Evolutionary conservation across 139 green algal genomes (phyloP), one percentile per base, ranked within the genome.

Genomic region (Tetradesmus obliquus): DNA sequence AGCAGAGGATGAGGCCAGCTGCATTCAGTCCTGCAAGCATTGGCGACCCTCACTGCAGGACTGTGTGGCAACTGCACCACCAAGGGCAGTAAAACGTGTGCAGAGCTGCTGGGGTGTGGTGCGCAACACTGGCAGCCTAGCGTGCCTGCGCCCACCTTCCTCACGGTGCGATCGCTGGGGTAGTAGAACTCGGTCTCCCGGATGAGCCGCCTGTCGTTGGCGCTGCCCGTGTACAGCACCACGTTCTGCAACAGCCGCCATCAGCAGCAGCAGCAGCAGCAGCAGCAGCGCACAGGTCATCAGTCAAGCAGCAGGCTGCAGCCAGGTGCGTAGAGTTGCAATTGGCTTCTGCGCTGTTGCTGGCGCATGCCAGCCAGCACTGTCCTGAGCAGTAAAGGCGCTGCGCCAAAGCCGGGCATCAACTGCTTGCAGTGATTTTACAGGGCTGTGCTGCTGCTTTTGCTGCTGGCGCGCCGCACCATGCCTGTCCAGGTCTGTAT

Each of bases 401-500:
- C 9, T 87, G 13, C 22, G 79, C 79, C n/a, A 84, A 13, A 84
- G 24, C 9, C 55, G n/a, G 6, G 24, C 79, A 3, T 55, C 24
- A 24, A 84, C 32, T 45, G 32, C 32, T 84, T 84, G 79, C n/a
- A 84, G 79, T 20, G 20, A 71, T 51, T 20, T 10, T 58, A 15
- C 79, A 24, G 10, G 20, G 32, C 10, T n/a, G 22, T 53, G 45
- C 4, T 87, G 53, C 19, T 87, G 45, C 4, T 87, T 15, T 4
- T 87, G 45, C 86, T 57, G 24, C 76, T 19, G 76, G 13, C 5
- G 7, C 9, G 20, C 5, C 93, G 2, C 85, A 96, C 95, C 96
- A 98, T 97, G 92, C 95, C 92, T 1, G 96, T 98, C 96, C 98
- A 99, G 3, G 97, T 98, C 94, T 98, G 90, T 2, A 99, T 95